Evolutionary conservation across 164 flowering plant genomes (phyloP), one percentile per base, ranked within the genome.

Genomic region (Piper longum): DNA sequence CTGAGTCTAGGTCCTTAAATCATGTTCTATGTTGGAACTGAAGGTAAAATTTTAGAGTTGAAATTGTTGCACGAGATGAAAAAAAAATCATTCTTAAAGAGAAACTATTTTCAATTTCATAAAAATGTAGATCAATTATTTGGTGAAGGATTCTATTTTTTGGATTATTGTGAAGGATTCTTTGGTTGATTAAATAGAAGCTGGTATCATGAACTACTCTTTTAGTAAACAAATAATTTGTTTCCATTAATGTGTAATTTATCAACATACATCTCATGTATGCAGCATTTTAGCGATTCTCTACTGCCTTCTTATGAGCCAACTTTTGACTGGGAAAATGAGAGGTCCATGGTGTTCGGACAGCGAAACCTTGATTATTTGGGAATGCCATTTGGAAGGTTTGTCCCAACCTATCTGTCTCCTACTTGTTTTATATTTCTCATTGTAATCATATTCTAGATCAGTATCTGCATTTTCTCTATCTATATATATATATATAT

Each of bases 321-420:
- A 59, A 91, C 95, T 67, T 93, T 93, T 80, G 96, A 93, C 67
- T 93, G 99, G 99, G 97, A 88, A 76, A 88, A 79, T 74, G 99
- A 93, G 78, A 83, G 98, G 70, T 82, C 88, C 44, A 68, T 77
- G 79, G 87, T 88, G 64, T 86, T 82, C 82, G 99, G 99, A 48
- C 99, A 88, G 71, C 80, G 99, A 73, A 70, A 70, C 69, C 82
- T 85, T n/a, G 96, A 87, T 76, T 69, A 80, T 70, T 84, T 82
- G 62, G 59, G 75, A 42, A 51, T 81, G 60, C 87, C 72, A 43
- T 71, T 74, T 72, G 75, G 80, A 75, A 85, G 88, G 93, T 82
- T 19, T 52, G 61, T 43, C 62, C 19, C 41, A 41, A 19, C n/a
- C 4, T 16, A 56, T 56, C 9, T 56, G 59, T 4, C 39, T 56